phyloP scores from a whole-genome alignment of 345 rosid genomes.

The Cardiospermum halicacabum region DNA sequence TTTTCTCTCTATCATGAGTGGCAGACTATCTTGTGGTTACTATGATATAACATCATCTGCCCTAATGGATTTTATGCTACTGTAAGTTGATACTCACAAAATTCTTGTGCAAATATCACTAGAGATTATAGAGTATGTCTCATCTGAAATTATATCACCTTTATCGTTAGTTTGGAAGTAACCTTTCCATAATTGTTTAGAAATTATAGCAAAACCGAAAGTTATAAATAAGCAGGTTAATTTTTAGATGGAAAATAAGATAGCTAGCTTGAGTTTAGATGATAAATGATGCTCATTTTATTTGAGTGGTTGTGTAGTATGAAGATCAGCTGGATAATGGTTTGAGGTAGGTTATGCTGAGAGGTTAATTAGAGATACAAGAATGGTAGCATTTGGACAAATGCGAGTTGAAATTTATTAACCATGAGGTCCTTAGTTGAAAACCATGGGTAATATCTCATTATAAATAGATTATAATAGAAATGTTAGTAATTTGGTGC shows the following conservation, averaged over 20 bases:
- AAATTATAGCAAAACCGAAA: too few species aligned
- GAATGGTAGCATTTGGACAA: not conserved
- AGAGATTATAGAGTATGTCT: not conserved
- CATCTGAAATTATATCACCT: not conserved
- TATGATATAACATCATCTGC: not conserved
- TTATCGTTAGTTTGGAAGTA: not conserved
- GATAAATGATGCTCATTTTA: too few species aligned
- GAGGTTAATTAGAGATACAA: too few species aligned
- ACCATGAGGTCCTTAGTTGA: too few species aligned
- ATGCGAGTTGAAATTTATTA: constrained; percentile 1
- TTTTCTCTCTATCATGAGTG: not conserved
- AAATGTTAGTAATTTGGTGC: not conserved
- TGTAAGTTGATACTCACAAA: not conserved
- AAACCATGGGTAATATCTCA: too few species aligned
- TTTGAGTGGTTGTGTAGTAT: not conserved
- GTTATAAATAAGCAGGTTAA: not conserved
- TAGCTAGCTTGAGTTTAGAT: not conserved
- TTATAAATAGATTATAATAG: not conserved
- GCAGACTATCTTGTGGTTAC: not conserved
- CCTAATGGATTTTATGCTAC: not conserved
- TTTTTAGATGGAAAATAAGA: not conserved
- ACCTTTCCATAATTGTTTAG: not conserved
- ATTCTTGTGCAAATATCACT: not conserved
- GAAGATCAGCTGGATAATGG: not conserved
- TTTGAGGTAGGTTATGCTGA: too few species aligned